phyloP scores from a whole-genome alignment of 768 basidiomycete species.

The Mycena albidolilacea region DNA sequence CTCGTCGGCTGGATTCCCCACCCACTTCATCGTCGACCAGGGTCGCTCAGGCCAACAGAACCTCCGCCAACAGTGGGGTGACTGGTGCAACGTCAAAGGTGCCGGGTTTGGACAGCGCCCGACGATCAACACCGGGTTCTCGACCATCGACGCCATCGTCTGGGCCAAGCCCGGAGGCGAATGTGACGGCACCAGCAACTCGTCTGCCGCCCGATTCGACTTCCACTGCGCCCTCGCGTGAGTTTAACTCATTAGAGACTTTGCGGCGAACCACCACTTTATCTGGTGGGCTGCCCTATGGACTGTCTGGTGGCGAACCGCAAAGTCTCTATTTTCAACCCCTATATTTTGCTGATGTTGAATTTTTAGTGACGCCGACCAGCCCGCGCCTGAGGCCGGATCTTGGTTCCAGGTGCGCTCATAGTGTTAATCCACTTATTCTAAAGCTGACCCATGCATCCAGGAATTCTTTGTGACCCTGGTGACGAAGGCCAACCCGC shows the following conservation, averaged over 20 bases:
- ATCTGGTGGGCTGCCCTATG: no score
- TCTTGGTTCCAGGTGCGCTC: constrained; percentile 71
- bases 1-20: constrained; percentile 62
- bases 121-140: constrained; percentile 54
- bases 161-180: constrained; percentile 65
- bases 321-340: neutral
- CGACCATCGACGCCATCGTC: constrained; percentile 59
- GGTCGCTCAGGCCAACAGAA: constrained; percentile 75
- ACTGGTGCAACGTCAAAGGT: constrained; percentile 79
- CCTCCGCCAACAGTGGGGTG: constrained; percentile 72
- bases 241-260: constrained; percentile 40
- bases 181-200: constrained; percentile 60
- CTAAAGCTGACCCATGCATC: constrained; percentile 2
- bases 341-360: constrained; percentile 11
- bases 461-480: constrained; percentile 71
- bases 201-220: constrained; percentile 41
- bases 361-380: constrained; percentile 61
- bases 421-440: no score
- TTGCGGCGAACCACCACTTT: no score
- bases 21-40: constrained; percentile 78
- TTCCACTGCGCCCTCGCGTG: constrained; percentile 61
- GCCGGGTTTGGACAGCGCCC: constrained; percentile 63
- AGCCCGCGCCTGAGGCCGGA: constrained; percentile 74
- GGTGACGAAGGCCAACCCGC: constrained; percentile 67
- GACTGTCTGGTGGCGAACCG: no score